Base-by-base conservation (phyloP, 2,329 filamentous ascomycete species). In the Hawksworthiomyces lignivorus region DNA sequence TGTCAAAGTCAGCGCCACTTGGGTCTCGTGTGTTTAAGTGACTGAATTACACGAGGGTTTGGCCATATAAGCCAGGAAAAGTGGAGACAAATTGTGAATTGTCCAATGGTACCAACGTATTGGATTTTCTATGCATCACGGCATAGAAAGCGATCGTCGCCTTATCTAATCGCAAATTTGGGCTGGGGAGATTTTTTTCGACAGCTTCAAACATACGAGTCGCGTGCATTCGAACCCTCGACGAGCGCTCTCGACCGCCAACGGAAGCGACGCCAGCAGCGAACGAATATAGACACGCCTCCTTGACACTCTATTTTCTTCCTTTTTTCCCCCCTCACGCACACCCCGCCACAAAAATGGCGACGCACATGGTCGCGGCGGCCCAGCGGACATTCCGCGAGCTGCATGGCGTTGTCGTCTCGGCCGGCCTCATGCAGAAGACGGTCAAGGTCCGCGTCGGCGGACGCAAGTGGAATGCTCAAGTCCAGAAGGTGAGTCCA, bases 361-460 rank as follows among this genome's bases (percentile, higher is more conserved):
- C 66, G n/a, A 56, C 51, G 12, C 52, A 55, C 29, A 49, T 51
- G 26, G 50, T 54, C 7, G 48, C 52, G 12, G 64, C 64, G 26
- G 63, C 66, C 43, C 63, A 62, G 41, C 62, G 60, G 41, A 66
- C 68, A 37, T 68, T 65, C 39, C 68, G 70, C 46, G 69, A 77
- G 54, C 58, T 78, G 44, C 70, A 72, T 47, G 84, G 83, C 48
- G 77, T 90, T 30, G 86, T 90, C 19, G 76, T 89, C 37, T 87
- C 84, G 31, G 79, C 84, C 7, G 86, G 85, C 17, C 72, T 81
- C 45, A 88, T 88, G 82, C 65, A 78, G 45, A 85, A 82, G 63
- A 88, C 84, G 3, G 83, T 88, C 44, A 88, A 85, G 63, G 85
- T 89, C 48, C 76, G 80, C 50, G 72, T 89, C 12, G 80, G 82